Evolutionary conservation across 2,329 filamentous ascomycete genomes (phyloP).

Genomic region (Exophiala spinifera): DNA sequence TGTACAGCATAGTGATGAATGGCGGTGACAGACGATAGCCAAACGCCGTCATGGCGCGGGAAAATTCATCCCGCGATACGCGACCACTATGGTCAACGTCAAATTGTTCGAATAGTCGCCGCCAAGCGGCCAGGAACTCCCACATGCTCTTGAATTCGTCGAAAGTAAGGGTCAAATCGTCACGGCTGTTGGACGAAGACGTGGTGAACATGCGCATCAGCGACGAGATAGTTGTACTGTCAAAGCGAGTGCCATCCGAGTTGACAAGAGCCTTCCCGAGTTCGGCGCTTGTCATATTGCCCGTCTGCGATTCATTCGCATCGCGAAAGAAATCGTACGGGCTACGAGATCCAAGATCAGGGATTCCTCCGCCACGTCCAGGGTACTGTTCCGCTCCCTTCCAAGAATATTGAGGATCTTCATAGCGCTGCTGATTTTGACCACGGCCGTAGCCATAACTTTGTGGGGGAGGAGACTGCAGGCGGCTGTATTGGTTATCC

Average conservation of each 20-base stretch:
- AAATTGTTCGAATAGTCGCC: constrained; percentile 90
- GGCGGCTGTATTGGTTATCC: constrained; percentile 21
- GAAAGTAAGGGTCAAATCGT: constrained; percentile 78
- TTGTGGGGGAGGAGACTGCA: constrained; percentile 42
- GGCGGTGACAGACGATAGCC: constrained; percentile 82
- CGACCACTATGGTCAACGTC: constrained; percentile 82
- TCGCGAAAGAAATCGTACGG: constrained; percentile 83
- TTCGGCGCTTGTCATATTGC: constrained; percentile 80
- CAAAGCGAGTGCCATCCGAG: constrained; percentile 91
- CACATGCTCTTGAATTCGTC: constrained; percentile 95
- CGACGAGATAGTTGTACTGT: constrained; percentile 91
- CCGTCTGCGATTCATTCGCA: constrained; percentile 75
- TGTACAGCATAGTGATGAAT: constrained; percentile 82
- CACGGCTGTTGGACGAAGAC: constrained; percentile 22
- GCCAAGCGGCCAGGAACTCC: constrained; percentile 94
- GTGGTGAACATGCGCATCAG: constrained; percentile 93
- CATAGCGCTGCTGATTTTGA: constrained; percentile 12
- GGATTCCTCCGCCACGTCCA: constrained; percentile 33
- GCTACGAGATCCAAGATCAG: constrained; percentile 54
- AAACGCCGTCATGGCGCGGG: constrained; percentile 85
- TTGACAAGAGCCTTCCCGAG: constrained; percentile 90
- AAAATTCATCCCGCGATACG: constrained; percentile 83
- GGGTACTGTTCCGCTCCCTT: constrained; percentile 45
- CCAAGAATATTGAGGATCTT: constrained; percentile 9
- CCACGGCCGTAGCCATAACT: constrained; percentile 53